Evolutionary conservation across 148 eudicot genomes (phyloP).

Genomic region (Oxyria digyna): DNA sequence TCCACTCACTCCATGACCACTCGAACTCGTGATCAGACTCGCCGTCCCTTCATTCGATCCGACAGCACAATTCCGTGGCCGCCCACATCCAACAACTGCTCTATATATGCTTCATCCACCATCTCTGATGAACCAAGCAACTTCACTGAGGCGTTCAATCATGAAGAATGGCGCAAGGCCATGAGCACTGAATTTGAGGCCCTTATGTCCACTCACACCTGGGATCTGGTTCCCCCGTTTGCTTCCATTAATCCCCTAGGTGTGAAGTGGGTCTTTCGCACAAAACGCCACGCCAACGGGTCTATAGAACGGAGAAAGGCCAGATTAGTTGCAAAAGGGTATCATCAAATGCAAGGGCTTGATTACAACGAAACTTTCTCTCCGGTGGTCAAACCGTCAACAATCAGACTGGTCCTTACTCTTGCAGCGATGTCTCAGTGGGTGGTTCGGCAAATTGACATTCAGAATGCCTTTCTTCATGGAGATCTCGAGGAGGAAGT

Average conservation of each 20-base stretch:
- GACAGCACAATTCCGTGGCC: neutral
- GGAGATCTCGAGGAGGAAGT: too few relatives aligned
- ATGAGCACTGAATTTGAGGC: neutral
- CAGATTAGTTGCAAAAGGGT: neutral
- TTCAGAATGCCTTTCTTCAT: too few relatives aligned
- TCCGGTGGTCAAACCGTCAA: too few relatives aligned
- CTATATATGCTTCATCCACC: neutral
- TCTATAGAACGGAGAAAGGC: neutral
- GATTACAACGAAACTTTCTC: too few relatives aligned
- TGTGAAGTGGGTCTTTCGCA: neutral
- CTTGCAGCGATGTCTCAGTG: too few relatives aligned
- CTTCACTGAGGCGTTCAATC: neutral
- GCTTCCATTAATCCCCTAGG: neutral
- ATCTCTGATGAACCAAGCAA: neutral
- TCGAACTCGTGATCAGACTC: neutral
- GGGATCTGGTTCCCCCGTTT: neutral
- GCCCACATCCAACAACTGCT: neutral
- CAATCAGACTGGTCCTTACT: too few relatives aligned
- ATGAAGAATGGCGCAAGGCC: neutral
- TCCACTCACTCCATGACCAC: neutral
- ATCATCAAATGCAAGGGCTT: too few relatives aligned
- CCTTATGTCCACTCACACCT: neutral
- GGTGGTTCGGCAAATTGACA: too few relatives aligned
- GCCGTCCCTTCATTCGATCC: neutral
- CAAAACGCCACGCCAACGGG: neutral